These are phyloP conservation scores for Carex littledalei DNA, from an alignment of 176 grass and related monocot genomes.

Conservation along the genomic window DNA sequence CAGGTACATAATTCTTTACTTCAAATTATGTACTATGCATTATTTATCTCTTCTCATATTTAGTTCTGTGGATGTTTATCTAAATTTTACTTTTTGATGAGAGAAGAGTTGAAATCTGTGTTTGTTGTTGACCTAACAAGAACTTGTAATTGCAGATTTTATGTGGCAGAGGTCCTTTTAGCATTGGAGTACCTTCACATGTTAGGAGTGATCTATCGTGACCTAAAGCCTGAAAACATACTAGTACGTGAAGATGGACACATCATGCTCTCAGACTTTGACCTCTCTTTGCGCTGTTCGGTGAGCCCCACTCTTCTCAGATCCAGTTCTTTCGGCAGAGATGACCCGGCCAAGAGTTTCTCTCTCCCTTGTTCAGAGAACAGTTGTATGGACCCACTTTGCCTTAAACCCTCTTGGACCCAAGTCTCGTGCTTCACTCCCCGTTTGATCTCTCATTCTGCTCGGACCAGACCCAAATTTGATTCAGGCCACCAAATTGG, in stretches of 20 bases:
- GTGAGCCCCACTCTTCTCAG: slow-evolving; percentile 79
- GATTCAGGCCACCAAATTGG: slow-evolving; percentile 43
- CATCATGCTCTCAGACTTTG: slow-evolving; percentile 98
- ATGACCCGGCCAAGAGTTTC: slow-evolving; percentile 57
- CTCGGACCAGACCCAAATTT: slow-evolving; percentile 37
- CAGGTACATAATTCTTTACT: slow-evolving; percentile 35
- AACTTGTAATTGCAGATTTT: slow-evolving; percentile 51
- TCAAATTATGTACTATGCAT: neutral
- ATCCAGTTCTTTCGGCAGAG: slow-evolving; percentile 59
- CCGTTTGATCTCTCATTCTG: slow-evolving; percentile 53
- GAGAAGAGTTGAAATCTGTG: neutral
- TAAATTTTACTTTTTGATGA: neutral
- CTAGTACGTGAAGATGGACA: slow-evolving; percentile 98
- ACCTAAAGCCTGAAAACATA: slow-evolving; percentile 98
- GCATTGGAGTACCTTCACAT: slow-evolving; percentile 97
- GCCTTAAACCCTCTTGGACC: slow-evolving; percentile 75
- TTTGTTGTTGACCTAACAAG: slow-evolving; percentile 19
- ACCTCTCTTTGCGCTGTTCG: slow-evolving; percentile 93
- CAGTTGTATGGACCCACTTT: slow-evolving; percentile 87
- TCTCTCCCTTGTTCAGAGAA: slow-evolving; percentile 79
- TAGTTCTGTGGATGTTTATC: slow-evolving; percentile 15
- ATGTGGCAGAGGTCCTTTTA: slow-evolving; percentile 85
- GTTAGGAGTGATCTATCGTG: slow-evolving; percentile 97
- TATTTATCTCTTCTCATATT: neutral
- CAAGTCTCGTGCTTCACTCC: slow-evolving; percentile 89